phyloP scores from a whole-genome alignment of 345 rosid genomes.

The Lepidium africanum region DNA sequence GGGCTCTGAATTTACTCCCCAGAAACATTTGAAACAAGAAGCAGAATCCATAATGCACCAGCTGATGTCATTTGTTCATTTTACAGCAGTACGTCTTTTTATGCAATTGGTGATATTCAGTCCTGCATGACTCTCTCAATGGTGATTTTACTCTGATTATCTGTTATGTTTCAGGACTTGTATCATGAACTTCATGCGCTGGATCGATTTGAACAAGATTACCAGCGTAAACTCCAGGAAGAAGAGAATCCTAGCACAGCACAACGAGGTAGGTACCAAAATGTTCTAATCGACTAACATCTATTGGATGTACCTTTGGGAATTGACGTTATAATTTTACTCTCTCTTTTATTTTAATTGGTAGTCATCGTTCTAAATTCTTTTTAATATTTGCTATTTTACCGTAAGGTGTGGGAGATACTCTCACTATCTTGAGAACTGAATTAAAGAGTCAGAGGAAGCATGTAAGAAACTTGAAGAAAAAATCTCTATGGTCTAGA shows the following conservation, averaged over 20 bases:
- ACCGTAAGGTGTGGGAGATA: conserved; percentile 52
- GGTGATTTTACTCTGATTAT: neutral
- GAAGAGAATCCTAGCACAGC: conserved; percentile 66
- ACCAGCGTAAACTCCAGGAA: conserved; percentile 87
- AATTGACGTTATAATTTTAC: neutral
- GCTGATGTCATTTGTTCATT: conserved; percentile 69
- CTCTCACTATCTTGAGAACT: conserved; percentile 76
- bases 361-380: neutral
- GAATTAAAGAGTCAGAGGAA: conserved; percentile 89
- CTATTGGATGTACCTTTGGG: neutral
- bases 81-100: conserved; percentile 71
- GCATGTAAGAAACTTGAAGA: conserved; percentile 81
- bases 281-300: neutral
- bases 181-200: conserved; percentile 94
- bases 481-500: conserved; percentile 94
- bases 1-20: conserved; percentile 67
- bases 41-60: conserved; percentile 66
- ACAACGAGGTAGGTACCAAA: conserved; percentile 54
- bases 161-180: conserved; percentile 53
- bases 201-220: conserved; percentile 98
- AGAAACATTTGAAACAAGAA: conserved; percentile 73
- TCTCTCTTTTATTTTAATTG: neutral
- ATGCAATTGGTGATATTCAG: neutral
- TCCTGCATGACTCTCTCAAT: neutral
- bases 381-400: neutral